Conservation (phyloP, 2,329 filamentous ascomycete species). For the Exophiala alcalophila region DNA sequence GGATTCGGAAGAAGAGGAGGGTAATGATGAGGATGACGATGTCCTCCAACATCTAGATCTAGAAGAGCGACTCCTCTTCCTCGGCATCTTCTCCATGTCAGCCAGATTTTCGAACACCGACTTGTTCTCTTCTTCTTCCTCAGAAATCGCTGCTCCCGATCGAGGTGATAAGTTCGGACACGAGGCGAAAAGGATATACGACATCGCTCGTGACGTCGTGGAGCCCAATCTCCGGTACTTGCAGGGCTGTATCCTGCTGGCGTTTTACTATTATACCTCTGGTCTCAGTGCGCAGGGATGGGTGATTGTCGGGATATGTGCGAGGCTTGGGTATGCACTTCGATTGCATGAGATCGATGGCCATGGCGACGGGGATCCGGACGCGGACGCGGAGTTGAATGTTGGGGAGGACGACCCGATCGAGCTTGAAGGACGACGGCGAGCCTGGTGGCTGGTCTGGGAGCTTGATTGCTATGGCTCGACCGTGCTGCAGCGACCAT, state of each 20-base stretch:
- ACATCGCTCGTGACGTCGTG: background rate
- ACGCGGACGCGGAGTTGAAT: no score
- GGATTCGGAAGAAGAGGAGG: no score
- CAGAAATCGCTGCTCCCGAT: background rate
- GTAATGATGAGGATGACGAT: background rate
- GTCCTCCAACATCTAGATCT: background rate
- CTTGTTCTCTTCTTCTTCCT: no score
- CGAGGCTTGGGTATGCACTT: constrained; percentile 81
- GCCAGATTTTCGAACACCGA: background rate
- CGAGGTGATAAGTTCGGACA: background rate
- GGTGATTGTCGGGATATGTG: constrained; percentile 93
- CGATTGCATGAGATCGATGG: constrained; percentile 89
- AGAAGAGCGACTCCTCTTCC: background rate
- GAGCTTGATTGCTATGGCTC: constrained; percentile 1
- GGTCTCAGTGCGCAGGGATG: constrained; percentile 48
- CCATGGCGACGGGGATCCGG: no score
- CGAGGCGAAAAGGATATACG: background rate
- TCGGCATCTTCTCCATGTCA: background rate
- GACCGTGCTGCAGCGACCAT: background rate
- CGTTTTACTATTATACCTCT: background rate
- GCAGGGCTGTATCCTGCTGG: constrained; percentile 1
- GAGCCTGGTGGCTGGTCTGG: constrained; percentile 1
- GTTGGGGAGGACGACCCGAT: background rate
- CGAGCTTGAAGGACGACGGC: background rate
- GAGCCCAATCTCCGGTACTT: background rate